Evolutionary conservation across 345 rosid genomes (phyloP), one percentile per base, ranked within the genome.

Genomic region (Gossypium longicalyx): DNA sequence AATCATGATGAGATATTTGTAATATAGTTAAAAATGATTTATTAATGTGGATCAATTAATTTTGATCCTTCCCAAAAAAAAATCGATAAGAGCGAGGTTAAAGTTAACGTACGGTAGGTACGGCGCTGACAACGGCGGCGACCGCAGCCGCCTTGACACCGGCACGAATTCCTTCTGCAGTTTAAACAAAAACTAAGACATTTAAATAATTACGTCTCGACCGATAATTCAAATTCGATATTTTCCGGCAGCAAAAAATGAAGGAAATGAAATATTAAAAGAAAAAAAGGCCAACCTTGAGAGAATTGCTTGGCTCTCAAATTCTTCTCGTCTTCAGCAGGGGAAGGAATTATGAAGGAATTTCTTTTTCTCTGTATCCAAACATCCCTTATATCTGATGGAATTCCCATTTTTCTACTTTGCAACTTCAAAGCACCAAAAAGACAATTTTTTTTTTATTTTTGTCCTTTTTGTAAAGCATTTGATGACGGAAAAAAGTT

Each of bases 71-170:
- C 41, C 41, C 41, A 1, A 34, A 34, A 34, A n/a, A 34, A 11
- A 11, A 34, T 11, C 48, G 10, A 45, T 16, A 6, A 52, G 6
- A 58, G 47, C 10, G 7, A 47, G 62, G 19, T 16, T 63, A 20
- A 53, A 1, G 65, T 13, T 41, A 45, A 73, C 80, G n/a, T 78
- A 90, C 95, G 12, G 89, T 87, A 12, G 92, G 92, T 56, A 88
- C 83, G 3, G 89, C 82, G 68, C 59, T 73, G 74, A 59, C 86
- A 45, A 82, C 89, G 57, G 75, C 73, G 1, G 84, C 61, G 12
- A 88, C 29, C 16, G 80, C 84, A 73, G 90, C 93, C 5, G 91
- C 90, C 79, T 87, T 90, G n/a, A 69, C 12, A 74, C 92, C 92
- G 16, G 89, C 92, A 38, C 83, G 83, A 64, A 78, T 86, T 53